Evolutionary conservation across 495 filamentous ascomycete species (phyloP).

Genomic region (Penicillium parvum): DNA sequence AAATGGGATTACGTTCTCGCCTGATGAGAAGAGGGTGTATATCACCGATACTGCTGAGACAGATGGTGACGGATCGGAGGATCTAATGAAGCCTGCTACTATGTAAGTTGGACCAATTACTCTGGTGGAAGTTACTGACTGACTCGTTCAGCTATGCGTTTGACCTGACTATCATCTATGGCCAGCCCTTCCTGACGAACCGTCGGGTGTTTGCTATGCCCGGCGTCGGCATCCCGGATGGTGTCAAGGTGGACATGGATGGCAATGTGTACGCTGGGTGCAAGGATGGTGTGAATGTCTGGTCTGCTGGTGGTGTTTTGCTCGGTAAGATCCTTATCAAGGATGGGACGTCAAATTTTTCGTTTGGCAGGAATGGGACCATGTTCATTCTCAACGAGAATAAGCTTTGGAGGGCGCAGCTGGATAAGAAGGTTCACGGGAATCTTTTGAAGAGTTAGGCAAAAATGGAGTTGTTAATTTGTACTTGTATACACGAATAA

Average conservation of each 20-base stretch:
- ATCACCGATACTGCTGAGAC: conserved; percentile 45
- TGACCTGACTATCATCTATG: conserved; percentile 17
- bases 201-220: conserved; percentile 57
- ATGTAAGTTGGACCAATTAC: conserved; percentile 17
- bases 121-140: not conserved
- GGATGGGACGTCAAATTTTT: conserved; percentile 40
- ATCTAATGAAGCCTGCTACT: conserved; percentile 16
- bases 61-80: conserved; percentile 20
- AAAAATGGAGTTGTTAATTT: conserved; percentile 3
- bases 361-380: conserved; percentile 38
- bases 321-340: conserved; percentile 50
- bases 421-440: conserved; percentile 25
- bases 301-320: conserved; percentile 51
- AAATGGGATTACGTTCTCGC: conserved; percentile 47
- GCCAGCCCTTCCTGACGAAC: conserved; percentile 43
- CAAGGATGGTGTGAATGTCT: conserved; percentile 60
- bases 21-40: conserved; percentile 45
- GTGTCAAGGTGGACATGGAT: conserved; percentile 54
- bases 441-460: conserved; percentile 21
- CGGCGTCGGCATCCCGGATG: conserved; percentile 52
- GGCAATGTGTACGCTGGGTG: conserved; percentile 61
- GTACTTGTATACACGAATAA: not conserved
- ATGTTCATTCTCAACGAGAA: conserved; percentile 43
- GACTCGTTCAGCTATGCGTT: conserved; percentile 22
- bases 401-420: conserved; percentile 35